phyloP scores from a whole-genome alignment of 441 rosid genomes.

The Codiaeum variegatum region DNA sequence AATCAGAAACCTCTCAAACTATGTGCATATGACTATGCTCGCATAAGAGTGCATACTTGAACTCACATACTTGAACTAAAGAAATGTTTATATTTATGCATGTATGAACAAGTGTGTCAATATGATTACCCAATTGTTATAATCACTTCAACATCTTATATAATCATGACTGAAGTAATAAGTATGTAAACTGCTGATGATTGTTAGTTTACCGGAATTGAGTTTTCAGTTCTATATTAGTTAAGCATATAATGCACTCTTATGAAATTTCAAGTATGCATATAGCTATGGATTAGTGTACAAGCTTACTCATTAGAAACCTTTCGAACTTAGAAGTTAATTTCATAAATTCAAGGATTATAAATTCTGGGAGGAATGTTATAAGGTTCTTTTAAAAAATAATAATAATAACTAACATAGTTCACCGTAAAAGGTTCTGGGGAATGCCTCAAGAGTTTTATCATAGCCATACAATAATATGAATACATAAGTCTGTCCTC shows the following conservation, averaged over 20 bases:
- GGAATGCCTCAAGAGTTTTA: background rate
- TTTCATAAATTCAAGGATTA: background rate
- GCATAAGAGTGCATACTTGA: too few species aligned
- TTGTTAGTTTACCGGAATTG: background rate
- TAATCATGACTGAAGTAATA: background rate
- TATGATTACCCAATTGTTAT: background rate
- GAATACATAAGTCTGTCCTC: background rate
- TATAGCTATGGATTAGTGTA: too few species aligned
- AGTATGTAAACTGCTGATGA: background rate
- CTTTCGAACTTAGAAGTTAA: too few species aligned
- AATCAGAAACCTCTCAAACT: constrained; percentile 52
- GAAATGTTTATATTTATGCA: too few species aligned
- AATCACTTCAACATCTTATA: background rate
- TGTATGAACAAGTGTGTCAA: too few species aligned
- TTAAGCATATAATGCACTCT: background rate
- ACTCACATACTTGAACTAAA: too few species aligned
- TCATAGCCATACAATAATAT: background rate
- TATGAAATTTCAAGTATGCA: background rate
- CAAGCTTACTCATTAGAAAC: too few species aligned
- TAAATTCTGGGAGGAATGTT: background rate
- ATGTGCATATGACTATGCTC: too few species aligned
- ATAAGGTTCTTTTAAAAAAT: background rate
- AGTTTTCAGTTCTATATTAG: background rate
- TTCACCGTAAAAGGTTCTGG: background rate
- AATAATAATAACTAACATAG: too few species aligned